Base-by-base conservation (phyloP, 148 eudicot genomes). In the Suaeda aralocaspica region DNA sequence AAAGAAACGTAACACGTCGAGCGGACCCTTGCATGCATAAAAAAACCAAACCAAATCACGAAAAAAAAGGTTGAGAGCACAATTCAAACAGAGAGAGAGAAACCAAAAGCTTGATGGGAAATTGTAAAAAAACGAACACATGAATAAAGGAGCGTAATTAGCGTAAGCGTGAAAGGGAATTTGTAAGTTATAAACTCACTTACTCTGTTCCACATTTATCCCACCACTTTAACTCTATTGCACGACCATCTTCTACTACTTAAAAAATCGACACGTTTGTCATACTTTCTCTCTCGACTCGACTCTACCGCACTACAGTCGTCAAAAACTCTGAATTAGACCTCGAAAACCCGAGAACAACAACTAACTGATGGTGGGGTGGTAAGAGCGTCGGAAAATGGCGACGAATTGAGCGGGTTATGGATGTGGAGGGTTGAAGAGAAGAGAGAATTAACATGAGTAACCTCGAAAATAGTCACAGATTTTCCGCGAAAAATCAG, bases 391-490 rank as follows among this genome's bases (percentile, higher is more conserved):
- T n/a, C 36, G 19, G 51, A 48, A 39, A 46, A 76, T 77, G 76
- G 63, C 57, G 72, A 59, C 3, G 59, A 46, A 18, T 15, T 46
- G 64, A n/a, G 34, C 69, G 6, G 52, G 59, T 52, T 36, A 21
- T 71, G 29, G 34, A 31, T 80, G 73, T 50, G n/a, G n/a, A n/a
- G n/a, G 72, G 39, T 29, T 60, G 9, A 44, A 58, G 15, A 70
- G 53, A 56, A 66, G 30, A 11, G 64, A 2, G 77, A 9, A 71
- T 61, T 71, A 34, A 59, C 12, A 61, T 3, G 39, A 16, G 36
- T 85, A 71, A 83, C 96, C 0, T 82, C 89, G 21, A 81, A 82
- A 78, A 74, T 93, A 6, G 66, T 93, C 96, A 93, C 76, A 81
- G 95, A 16, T 90, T 75, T 71, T 70, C 82, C 76, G 74, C 33